A percentile compares a stretch with the other conserved stretches of the same genome.
These are phyloP conservation scores for Caryopteris hybrid DNA, from an alignment of 305 asterid species.

Conservation along the genomic window DNA sequence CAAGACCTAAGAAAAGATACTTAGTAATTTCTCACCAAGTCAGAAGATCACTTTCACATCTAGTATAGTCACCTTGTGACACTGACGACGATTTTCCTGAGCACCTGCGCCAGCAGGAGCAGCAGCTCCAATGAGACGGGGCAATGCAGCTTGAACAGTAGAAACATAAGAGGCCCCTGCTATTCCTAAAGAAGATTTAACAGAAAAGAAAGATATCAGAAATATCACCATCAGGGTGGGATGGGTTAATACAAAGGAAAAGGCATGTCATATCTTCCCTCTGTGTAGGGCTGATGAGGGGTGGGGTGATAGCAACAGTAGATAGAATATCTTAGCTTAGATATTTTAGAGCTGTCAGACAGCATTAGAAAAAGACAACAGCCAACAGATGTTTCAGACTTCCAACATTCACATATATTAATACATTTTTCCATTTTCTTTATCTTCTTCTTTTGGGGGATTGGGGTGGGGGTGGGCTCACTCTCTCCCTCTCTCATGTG, in stretches of 20 bases:
- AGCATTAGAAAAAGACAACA: background rate
- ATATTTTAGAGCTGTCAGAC: background rate
- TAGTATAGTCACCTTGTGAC: conserved; percentile 63
- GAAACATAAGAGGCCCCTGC: conserved; percentile 86
- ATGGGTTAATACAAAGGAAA: background rate
- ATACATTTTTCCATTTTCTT: background rate
- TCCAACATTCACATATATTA: background rate
- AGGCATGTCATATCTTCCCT: background rate
- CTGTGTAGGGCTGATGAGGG: background rate
- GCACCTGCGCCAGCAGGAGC: conserved; percentile 85
- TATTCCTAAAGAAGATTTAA: conserved; percentile 39
- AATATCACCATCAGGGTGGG: background rate
- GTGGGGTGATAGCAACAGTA: background rate
- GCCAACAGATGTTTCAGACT: background rate
- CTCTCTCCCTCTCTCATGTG: background rate
- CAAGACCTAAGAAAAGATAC: conserved; percentile 56
- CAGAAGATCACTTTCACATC: background rate
- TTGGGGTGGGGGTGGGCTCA: background rate
- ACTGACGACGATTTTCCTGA: conserved; percentile 90
- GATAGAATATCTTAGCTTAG: background rate
- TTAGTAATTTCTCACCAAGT: conserved; percentile 23
- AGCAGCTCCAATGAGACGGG: conserved; percentile 84
- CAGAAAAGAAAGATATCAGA: conserved; percentile 8
- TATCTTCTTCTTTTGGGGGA: background rate
- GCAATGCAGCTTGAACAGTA: conserved; percentile 72